phyloP scores from a whole-genome alignment of 164 flowering plant species.

The Saururus chinensis region DNA sequence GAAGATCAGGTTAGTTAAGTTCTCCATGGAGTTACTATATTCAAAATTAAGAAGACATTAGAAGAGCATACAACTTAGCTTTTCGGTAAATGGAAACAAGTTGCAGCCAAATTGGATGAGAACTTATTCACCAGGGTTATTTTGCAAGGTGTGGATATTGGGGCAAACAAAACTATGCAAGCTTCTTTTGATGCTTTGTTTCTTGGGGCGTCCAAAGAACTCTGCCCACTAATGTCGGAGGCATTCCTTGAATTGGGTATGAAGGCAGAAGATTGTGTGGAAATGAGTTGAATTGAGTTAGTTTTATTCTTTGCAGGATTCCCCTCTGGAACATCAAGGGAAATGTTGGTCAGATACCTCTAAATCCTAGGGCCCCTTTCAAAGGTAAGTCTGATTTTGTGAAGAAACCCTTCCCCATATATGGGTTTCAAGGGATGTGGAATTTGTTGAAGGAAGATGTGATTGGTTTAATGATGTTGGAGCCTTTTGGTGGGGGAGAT shows the following conservation, averaged over 20 bases:
- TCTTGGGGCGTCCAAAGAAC: not conserved
- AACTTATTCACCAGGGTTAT: not conserved
- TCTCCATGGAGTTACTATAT: not conserved
- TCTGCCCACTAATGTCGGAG: not conserved
- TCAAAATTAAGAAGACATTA: not conserved
- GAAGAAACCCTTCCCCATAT: slow-evolving; percentile 6
- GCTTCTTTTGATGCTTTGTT: not conserved
- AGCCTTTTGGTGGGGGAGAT: too few species aligned
- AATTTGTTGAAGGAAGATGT: slow-evolving; percentile 5
- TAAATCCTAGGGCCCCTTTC: not conserved
- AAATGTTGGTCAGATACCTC: too few species aligned
- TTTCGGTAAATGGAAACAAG: not conserved
- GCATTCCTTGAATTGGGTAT: slow-evolving; percentile 2
- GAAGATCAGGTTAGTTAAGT: slow-evolving; percentile 8
- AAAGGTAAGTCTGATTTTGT: slow-evolving; percentile 10
- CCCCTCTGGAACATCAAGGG: not conserved
- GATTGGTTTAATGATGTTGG: not conserved
- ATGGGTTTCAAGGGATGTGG: slow-evolving; percentile 8
- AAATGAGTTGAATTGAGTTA: slow-evolving; percentile 8
- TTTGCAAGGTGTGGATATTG: not conserved
- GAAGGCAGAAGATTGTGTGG: not conserved
- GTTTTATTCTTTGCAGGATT: not conserved
- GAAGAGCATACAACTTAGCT: not conserved
- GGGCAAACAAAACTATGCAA: not conserved
- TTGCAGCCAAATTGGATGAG: not conserved